Base-by-base conservation (phyloP, 495 filamentous ascomycete species). In the Ramalina intermedia region DNA sequence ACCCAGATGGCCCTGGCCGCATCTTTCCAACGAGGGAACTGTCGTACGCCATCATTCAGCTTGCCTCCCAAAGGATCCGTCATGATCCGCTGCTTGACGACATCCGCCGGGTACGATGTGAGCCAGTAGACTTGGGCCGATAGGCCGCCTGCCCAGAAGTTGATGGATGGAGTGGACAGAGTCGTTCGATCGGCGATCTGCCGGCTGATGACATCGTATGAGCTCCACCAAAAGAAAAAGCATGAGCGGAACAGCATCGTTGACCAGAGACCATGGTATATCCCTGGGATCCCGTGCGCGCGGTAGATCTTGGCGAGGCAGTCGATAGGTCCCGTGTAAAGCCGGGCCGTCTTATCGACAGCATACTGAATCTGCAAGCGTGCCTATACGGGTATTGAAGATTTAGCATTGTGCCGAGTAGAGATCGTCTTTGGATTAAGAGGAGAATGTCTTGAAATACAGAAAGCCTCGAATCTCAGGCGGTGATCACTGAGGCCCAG, bases 51-150 rank as follows among this genome's bases (percentile, higher is more conserved):
- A 52, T 86, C 85, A 9, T 70, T 70, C 16, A 86, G 63, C 11
- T 72, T 72, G 0, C 81, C 78, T 4, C 81, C 90, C 52, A 98
- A 66, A 1, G 80, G 76, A 61, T 96, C 91, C 17, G 88, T 94
- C 91, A 98, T 96, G 45, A 98, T 79, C n/a, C 87, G 78, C 65
- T 96, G 90, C 70, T 98, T 98, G 20, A 98, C 84, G 13, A 96
- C 90, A 59, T 98, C 91, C 27, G 80, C 82, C 12, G 91, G 91
- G 60, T 98, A 98, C 39, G 80, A 81, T 20, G 81, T 84, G 2
- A 94, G 58, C 91, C 91, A 98, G 67, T 94, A 98, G 36, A 93
- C 65, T 69, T 96, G 90, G 1, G 91, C 90, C 29, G 79, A 84
- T 44, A 96, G 69, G 1, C 91, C 91, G 12, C 91, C 91, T 0